Evolutionary conservation across 2,329 filamentous ascomycete species (phyloP).

Genomic region (Aspergillus flavus): DNA sequence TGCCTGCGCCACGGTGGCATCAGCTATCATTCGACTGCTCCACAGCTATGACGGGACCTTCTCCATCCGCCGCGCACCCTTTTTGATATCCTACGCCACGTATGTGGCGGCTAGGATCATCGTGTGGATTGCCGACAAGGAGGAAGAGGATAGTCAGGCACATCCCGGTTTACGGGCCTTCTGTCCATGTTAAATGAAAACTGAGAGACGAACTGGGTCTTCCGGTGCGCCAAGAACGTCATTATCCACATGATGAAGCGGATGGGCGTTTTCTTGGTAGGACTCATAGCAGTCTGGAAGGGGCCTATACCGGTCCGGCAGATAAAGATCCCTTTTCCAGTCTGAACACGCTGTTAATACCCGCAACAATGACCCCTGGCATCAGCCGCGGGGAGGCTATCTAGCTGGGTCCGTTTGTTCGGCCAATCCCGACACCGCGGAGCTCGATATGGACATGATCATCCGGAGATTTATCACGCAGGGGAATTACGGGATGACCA

Average conservation of each 20-base stretch:
- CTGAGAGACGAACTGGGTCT: slow-evolving; percentile 54
- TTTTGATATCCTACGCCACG: too few species aligned
- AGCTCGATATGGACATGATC: slow-evolving; percentile 46
- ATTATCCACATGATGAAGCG: slow-evolving; percentile 40
- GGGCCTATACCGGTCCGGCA: background rate
- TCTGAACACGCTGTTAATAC: background rate
- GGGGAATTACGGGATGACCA: slow-evolving; percentile 12
- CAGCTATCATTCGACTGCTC: slow-evolving; percentile 36
- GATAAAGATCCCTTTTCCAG: background rate
- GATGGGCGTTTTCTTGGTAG: slow-evolving; percentile 30
- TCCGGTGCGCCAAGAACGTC: slow-evolving; percentile 50
- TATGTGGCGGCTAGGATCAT: too few species aligned
- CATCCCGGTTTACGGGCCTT: slow-evolving; percentile 48
- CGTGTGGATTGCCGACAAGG: too few species aligned
- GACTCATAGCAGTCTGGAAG: background rate
- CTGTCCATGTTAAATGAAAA: slow-evolving; percentile 53
- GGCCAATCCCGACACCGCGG: slow-evolving; percentile 30
- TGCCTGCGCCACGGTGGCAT: slow-evolving; percentile 34
- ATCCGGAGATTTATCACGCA: slow-evolving; percentile 44
- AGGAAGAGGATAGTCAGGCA: slow-evolving; percentile 34
- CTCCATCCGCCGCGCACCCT: too few species aligned
- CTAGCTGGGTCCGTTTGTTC: background rate
- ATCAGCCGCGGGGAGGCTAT: background rate
- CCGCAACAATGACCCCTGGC: too few species aligned
- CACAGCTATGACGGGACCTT: slow-evolving; percentile 51